A percentile compares a stretch with the other conserved stretches of the same genome.
Evolutionary conservation across 306 rosid species (phyloP).

Genomic region (Myrica gale): DNA sequence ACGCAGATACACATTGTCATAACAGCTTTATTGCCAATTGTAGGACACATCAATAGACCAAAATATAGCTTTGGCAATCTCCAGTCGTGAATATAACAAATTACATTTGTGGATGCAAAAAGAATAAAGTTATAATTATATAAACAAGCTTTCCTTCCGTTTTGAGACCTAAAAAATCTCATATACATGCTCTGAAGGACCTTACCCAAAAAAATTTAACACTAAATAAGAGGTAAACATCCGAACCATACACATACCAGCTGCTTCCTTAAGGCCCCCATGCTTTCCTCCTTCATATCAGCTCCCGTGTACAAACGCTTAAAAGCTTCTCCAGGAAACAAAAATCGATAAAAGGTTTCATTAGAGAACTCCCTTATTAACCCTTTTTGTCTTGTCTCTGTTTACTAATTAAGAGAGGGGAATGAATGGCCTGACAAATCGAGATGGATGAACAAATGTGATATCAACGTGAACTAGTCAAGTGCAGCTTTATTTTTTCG

Average conservation of each 20-base stretch:
- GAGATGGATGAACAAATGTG: conserved; percentile 36
- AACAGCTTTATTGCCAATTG: too few species aligned
- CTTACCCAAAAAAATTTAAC: too few species aligned
- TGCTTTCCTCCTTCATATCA: neutral
- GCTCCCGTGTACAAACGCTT: neutral
- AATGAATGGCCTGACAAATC: conserved; percentile 35
- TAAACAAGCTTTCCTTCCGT: too few species aligned
- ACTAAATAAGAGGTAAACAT: too few species aligned
- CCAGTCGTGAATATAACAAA: too few species aligned
- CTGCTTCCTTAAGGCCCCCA: neutral
- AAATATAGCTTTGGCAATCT: too few species aligned
- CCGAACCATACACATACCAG: neutral
- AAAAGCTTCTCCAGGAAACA: neutral
- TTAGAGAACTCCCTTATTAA: neutral
- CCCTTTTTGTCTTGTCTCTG: neutral
- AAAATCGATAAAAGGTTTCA: neutral
- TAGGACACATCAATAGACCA: too few species aligned
- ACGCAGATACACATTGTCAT: too few species aligned
- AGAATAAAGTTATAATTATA: too few species aligned
- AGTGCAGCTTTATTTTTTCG: conserved; percentile 83
- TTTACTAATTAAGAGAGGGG: conserved; percentile 31
- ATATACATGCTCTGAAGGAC: too few species aligned
- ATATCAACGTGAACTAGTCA: conserved; percentile 42
- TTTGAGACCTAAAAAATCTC: too few species aligned
- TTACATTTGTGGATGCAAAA: too few species aligned